Evolutionary conservation across 768 basidiomycete species (phyloP).

Genomic region (Galerina sulciceps): DNA sequence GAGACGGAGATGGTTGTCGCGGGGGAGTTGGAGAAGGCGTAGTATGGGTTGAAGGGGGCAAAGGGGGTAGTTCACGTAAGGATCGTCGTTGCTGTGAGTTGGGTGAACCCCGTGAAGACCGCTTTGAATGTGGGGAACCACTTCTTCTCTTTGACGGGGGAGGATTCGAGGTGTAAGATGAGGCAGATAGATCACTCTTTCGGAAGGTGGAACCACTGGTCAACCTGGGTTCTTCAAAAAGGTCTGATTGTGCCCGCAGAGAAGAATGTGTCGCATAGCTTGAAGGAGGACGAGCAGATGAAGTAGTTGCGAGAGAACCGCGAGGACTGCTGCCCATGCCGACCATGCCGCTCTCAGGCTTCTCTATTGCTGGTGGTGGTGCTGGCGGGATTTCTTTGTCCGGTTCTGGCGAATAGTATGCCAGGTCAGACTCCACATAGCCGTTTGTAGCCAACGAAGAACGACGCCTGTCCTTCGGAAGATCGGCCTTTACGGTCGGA

Average conservation of each 20-base stretch:
- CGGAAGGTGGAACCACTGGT: constrained; percentile 32
- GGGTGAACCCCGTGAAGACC: constrained; percentile 35
- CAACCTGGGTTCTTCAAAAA: constrained; percentile 35
- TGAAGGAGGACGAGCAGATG: constrained; percentile 33
- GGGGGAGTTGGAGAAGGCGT: constrained; percentile 34
- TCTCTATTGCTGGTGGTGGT: constrained; percentile 14
- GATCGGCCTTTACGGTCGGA: constrained; percentile 35
- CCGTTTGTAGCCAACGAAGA: constrained; percentile 28
- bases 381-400: constrained; percentile 23
- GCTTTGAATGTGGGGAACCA: constrained; percentile 32
- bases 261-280: constrained; percentile 36
- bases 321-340: constrained; percentile 24
- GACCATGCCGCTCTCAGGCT: constrained; percentile 12
- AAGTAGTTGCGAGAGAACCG: constrained; percentile 26
- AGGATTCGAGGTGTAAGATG: constrained; percentile 31
- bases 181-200: constrained; percentile 35
- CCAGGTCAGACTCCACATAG: constrained; percentile 31
- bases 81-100: constrained; percentile 23
- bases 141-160: constrained; percentile 30
- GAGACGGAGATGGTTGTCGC: constrained; percentile 28
- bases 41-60: constrained; percentile 35
- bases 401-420: constrained; percentile 30
- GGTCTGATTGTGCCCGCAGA: constrained; percentile 32
- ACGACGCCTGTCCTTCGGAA: constrained; percentile 32
- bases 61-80: constrained; percentile 36